These are phyloP conservation scores for Cladosporium sp. DNA, from an alignment of 2,329 filamentous ascomycete genomes.

Conservation along the genomic window DNA sequence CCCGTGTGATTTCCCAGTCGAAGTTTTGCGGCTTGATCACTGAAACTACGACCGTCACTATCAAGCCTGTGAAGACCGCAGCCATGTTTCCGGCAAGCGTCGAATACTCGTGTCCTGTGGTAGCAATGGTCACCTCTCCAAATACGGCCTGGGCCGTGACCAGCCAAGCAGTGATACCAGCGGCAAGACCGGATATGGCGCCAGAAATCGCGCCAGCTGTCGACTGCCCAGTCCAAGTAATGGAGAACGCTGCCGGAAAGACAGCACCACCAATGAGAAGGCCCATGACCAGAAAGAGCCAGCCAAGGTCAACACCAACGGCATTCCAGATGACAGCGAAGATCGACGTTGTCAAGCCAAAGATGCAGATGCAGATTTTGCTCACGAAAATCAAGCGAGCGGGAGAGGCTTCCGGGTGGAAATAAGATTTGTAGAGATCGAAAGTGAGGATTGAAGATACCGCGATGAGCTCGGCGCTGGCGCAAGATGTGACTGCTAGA, in stretches of 20 bases:
- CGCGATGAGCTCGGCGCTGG: conserved; percentile 37
- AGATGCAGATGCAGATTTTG: conserved; percentile 38
- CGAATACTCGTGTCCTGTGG: conserved; percentile 36
- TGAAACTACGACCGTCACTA: conserved; percentile 37
- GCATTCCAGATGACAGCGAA: conserved; percentile 34
- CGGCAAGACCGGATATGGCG: conserved; percentile 42
- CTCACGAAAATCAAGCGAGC: conserved; percentile 37
- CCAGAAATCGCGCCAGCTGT: conserved; percentile 43
- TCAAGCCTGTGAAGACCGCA: conserved; percentile 37
- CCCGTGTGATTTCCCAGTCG: conserved; percentile 37
- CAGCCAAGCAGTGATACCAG: conserved; percentile 44
- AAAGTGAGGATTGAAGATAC: conserved; percentile 38
- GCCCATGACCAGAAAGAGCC: conserved; percentile 38
- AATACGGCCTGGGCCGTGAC: conserved; percentile 32
- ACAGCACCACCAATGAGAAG: conserved; percentile 41
- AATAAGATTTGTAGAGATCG: conserved; percentile 40
- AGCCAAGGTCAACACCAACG: conserved; percentile 37
- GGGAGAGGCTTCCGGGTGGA: conserved; percentile 34
- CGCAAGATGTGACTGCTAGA: conserved; percentile 28
- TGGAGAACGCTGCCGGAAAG: conserved; percentile 42
- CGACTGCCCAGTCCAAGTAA: conserved; percentile 46
- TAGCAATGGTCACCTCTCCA: conserved; percentile 36
- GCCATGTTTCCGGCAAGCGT: conserved; percentile 41
- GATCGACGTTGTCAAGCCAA: conserved; percentile 36
- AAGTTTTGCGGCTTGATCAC: conserved; percentile 36